These are phyloP conservation scores for Naganishia friedmannii DNA, from an alignment of 768 basidiomycete species.

Conservation along the genomic window DNA sequence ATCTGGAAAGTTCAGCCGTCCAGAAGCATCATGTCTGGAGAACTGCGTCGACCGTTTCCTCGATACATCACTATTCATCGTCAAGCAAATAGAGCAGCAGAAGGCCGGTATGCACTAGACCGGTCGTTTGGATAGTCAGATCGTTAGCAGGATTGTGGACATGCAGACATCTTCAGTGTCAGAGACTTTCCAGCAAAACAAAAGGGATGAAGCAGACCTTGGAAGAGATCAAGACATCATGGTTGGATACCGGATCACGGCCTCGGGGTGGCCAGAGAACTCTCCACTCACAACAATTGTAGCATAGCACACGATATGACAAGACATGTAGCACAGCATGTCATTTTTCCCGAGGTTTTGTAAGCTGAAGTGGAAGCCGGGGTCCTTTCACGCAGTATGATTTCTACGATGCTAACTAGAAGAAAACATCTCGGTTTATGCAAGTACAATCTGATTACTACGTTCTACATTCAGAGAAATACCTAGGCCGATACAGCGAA, in stretches of 20 bases:
- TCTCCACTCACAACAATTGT: constrained; percentile 9
- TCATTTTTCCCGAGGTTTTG: neutral
- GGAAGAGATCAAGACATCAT: neutral
- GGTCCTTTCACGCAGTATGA: too few species aligned
- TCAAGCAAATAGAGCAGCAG: constrained; percentile 60
- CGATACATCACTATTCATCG: constrained; percentile 78
- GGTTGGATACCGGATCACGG: neutral
- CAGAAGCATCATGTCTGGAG: constrained; percentile 74
- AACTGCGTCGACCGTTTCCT: constrained; percentile 92
- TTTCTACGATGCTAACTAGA: neutral
- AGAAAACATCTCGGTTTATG: neutral
- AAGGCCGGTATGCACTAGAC: constrained; percentile 32
- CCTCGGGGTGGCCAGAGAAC: neutral
- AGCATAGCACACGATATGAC: constrained; percentile 4
- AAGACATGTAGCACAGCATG: constrained; percentile 9
- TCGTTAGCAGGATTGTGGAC: neutral
- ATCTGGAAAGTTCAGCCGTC: constrained; percentile 28
- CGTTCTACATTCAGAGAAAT: neutral
- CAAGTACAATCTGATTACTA: constrained; percentile 4
- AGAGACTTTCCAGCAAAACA: neutral
- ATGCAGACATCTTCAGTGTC: neutral
- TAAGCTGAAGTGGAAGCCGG: too few species aligned
- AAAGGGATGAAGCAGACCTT: neutral
- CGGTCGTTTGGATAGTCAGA: neutral
- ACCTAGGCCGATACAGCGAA: constrained; percentile 44